Evolutionary conservation across 768 basidiomycete species (phyloP).

Genomic region (Pleurotus ostreatus): DNA sequence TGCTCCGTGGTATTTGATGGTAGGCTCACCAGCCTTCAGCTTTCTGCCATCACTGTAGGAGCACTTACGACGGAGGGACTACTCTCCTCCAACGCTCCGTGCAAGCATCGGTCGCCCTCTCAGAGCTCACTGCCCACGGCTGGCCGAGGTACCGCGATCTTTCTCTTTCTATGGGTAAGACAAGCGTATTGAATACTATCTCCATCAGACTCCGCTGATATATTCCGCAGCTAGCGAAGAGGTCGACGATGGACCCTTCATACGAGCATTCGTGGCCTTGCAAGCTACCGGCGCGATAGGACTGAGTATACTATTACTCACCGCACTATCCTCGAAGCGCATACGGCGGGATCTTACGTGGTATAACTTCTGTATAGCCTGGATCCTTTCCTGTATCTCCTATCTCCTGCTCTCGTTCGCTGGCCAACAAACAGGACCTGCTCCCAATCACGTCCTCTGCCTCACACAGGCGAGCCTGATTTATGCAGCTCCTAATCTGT

Average conservation of each 20-base stretch:
- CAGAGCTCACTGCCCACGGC: no score
- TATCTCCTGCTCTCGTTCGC: slow-evolving; percentile 15
- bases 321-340: slow-evolving; percentile 13
- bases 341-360: slow-evolving; percentile 15
- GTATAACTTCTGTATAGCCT: slow-evolving; percentile 18
- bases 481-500: slow-evolving; percentile 16
- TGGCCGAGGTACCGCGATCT: neutral
- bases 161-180: neutral
- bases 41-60: no score
- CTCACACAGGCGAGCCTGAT: slow-evolving; percentile 15
- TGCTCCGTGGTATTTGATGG: no score
- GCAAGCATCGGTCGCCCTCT: no score
- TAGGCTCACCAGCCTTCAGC: no score
- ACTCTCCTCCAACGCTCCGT: no score
- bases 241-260: neutral
- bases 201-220: neutral
- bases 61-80: no score
- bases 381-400: slow-evolving; percentile 19
- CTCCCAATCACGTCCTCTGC: slow-evolving; percentile 14
- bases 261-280: slow-evolving; percentile 15
- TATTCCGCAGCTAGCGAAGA: neutral
- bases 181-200: no score
- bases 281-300: slow-evolving; percentile 14
- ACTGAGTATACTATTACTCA: slow-evolving; percentile 14
- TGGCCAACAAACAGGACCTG: slow-evolving; percentile 6